A percentile compares a stretch with the other conserved stretches of the same genome.
Conservation (phyloP, 257 asterid species). For the Euphrasia confusa region DNA sequence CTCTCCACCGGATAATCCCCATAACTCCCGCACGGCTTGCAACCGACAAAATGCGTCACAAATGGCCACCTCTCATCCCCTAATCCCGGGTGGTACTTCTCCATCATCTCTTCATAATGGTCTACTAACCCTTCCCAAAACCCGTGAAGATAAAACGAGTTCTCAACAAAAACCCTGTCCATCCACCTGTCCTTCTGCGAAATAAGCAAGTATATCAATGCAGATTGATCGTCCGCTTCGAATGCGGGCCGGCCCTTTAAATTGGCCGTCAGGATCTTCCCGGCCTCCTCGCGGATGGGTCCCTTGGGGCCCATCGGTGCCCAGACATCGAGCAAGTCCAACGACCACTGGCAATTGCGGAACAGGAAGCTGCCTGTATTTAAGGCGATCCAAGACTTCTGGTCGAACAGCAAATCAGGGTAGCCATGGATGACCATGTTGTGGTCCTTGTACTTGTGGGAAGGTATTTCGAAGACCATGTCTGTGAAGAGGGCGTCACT, state of each 20-base stretch:
- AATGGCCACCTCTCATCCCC: constrained; percentile 99
- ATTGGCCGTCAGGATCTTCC: constrained; percentile 73
- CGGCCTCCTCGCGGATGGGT: constrained; percentile 76
- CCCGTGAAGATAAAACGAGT: constrained; percentile 76
- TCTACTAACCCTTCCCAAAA: constrained; percentile 95
- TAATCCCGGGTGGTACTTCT: constrained; percentile 78
- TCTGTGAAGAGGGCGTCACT: constrained; percentile 93
- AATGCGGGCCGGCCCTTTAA: constrained; percentile 88
- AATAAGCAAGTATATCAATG: constrained; percentile 68
- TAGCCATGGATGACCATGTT: constrained; percentile 87
- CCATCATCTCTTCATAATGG: constrained; percentile 87
- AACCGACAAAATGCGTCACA: constrained; percentile 94
- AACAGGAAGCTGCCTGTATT: constrained; percentile 85
- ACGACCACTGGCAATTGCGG: constrained; percentile 88
- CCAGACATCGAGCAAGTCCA: constrained; percentile 94
- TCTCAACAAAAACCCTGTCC: constrained; percentile 78
- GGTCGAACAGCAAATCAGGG: constrained; percentile 60
- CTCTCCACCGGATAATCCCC: constrained; percentile 89
- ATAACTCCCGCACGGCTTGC: constrained; percentile 91
- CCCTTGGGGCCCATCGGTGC: constrained; percentile 97
- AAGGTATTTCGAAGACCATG: constrained; percentile 71
- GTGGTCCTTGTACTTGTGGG: constrained; percentile 47
- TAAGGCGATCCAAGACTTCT: constrained; percentile 88
- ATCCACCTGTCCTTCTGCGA: constrained; percentile 63
- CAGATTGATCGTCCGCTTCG: constrained; percentile 97